Conservation (phyloP, 176 grass and related monocot genomes). For the Carex scoparia region DNA sequence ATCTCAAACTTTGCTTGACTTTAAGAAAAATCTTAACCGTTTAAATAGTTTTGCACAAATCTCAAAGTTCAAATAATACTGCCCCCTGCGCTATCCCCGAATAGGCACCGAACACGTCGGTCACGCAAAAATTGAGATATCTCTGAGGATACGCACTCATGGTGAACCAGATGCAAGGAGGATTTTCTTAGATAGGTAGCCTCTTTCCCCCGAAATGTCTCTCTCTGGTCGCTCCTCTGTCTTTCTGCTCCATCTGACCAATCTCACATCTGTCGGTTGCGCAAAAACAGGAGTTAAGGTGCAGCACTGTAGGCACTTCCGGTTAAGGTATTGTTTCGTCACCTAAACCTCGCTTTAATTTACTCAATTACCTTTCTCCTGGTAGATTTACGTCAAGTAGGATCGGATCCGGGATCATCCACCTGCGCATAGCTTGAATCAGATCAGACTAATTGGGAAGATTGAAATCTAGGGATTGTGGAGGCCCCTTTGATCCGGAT, state of each 20-base stretch:
- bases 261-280: not conserved
- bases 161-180: not conserved
- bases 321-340: not conserved
- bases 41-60: no score
- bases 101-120: no score
- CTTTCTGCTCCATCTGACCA: not conserved
- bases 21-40: no score
- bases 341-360: conserved; percentile 3
- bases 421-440: not conserved
- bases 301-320: not conserved
- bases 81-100: no score
- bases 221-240: not conserved
- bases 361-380: not conserved
- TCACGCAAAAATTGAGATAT: no score
- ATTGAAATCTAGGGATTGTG: conserved; percentile 1
- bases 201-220: not conserved
- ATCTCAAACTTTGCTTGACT: no score
- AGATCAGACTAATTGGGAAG: not conserved
- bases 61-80: no score
- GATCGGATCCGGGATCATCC: not conserved
- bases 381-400: not conserved
- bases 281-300: not conserved
- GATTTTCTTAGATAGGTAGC: not conserved
- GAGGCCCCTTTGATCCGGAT: not conserved
- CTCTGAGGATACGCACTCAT: no score